Evolutionary conservation across 345 rosid species (phyloP), one percentile per base, ranked within the genome.

Genomic region (Salix udensis): DNA sequence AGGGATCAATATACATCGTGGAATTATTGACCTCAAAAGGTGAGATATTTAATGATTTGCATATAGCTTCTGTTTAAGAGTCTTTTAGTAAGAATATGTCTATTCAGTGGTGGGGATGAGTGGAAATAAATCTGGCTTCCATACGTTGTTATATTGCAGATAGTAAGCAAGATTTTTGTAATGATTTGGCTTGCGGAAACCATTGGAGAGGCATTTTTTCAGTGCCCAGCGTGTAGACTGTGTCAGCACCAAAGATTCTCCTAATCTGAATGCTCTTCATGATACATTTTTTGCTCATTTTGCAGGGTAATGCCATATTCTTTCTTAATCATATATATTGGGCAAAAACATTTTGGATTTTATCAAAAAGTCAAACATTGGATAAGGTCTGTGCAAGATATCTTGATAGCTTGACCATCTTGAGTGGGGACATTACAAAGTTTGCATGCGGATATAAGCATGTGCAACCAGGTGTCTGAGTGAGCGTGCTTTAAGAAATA

Each of bases 121-220:
- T 52, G 24, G 15, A 66, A 36, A 39, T 37, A 8, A 53, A 39
- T 10, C 1, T 18, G 36, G 28, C 40, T 4, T n/a, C 42, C 28
- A 40, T 46, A 36, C 26, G 15, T 70, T 28, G 30, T 36, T 61
- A 69, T 78, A 74, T 9, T 88, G 87, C 89, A 92, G 99, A 90
- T 78, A 84, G 76, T 46, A 87, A 86, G 65, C 90, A 86, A 42
- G 88, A 85, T 68, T 96, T 87, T 87, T 36, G 89, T 82, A 86
- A 86, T 85, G 98, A 95, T 60, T 92, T 86, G 99, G 93, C 86
- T 86, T 93, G 89, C 85, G 98, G 81, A 96, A 93, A 86, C 97
- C 97, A 64, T 82, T 96, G 85, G 96, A 91, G 81, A 88, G 91
- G 86, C 97, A 96, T 76, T 90, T 84, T 81, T 81, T 86, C 74